Percentiles rank a stretch among this genome's conserved stretches.
Conservation (phyloP, 306 rosid genomes). For the Ziziphus jujuba region DNA sequence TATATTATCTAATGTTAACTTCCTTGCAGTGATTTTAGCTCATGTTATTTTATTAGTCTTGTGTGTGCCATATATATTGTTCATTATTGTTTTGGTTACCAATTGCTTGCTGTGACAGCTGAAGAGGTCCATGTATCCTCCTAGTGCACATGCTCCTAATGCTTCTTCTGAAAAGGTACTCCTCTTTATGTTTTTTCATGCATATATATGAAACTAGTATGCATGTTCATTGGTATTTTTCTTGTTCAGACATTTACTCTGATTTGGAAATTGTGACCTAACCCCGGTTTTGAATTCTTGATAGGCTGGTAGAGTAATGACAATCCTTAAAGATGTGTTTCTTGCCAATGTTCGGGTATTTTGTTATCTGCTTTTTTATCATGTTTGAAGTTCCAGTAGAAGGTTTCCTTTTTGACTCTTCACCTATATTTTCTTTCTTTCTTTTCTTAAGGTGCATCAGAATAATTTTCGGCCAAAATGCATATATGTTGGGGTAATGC, state of each 20-base stretch:
- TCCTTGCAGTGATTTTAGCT: not conserved
- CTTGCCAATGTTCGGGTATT: conserved; percentile 83
- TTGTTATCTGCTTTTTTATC: conserved; percentile 20
- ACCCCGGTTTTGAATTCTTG: conserved; percentile 12
- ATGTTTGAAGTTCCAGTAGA: not conserved
- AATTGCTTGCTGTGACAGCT: conserved; percentile 45
- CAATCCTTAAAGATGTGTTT: conserved; percentile 65
- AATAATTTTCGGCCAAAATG: conserved; percentile 80
- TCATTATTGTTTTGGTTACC: conserved; percentile 8
- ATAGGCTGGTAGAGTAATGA: conserved; percentile 59
- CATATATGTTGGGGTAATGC: conserved; percentile 86
- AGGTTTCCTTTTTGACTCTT: conserved; percentile 14
- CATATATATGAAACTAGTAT: not conserved
- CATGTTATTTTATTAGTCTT: not conserved
- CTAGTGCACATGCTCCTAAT: not conserved
- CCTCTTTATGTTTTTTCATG: not conserved
- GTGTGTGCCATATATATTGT: not conserved
- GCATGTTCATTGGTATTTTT: not conserved
- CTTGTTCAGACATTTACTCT: conserved; percentile 7
- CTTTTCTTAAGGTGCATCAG: conserved; percentile 46
- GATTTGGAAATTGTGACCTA: conserved; percentile 19
- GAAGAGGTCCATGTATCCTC: conserved; percentile 35
- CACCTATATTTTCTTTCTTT: conserved; percentile 17
- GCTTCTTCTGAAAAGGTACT: conserved; percentile 52
- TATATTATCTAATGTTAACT: not conserved